phyloP scores from a whole-genome alignment of 768 basidiomycete species.

The Piloderma croceum region DNA sequence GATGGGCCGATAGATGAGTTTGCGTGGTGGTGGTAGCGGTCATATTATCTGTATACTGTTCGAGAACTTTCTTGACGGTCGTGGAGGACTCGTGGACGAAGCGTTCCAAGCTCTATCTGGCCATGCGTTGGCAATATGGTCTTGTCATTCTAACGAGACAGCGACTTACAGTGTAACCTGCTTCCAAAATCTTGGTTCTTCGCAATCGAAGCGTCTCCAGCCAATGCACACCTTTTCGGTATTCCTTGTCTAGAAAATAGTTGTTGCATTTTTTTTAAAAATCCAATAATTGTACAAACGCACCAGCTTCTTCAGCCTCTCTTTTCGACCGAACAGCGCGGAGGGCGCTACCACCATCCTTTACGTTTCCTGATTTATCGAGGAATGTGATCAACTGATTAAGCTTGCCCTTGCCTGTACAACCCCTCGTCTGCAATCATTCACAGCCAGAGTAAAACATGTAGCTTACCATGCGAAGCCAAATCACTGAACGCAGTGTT shows the following conservation, averaged over 20 bases:
- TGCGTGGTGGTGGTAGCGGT: constrained; percentile 76
- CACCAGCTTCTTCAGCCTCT: constrained; percentile 88
- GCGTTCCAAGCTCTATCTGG: constrained; percentile 69
- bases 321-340: constrained; percentile 78
- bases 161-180: constrained; percentile 62
- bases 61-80: constrained; percentile 56
- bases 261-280: background rate
- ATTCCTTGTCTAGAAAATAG: constrained; percentile 67
- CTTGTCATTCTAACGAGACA: no score
- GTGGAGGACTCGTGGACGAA: constrained; percentile 71
- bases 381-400: constrained; percentile 83
- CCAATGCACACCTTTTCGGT: constrained; percentile 85
- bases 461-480: constrained; percentile 78
- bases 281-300: constrained; percentile 12
- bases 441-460: constrained; percentile 1
- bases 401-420: constrained; percentile 73
- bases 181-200: constrained; percentile 75
- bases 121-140: no score
- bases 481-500: constrained; percentile 81
- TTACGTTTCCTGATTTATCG: constrained; percentile 65
- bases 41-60: constrained; percentile 77
- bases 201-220: constrained; percentile 84
- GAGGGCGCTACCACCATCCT: constrained; percentile 62
- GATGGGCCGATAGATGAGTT: constrained; percentile 65
- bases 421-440: constrained; percentile 5